Conservation (phyloP, 495 filamentous ascomycete genomes). For the Penicillium argentinense region DNA sequence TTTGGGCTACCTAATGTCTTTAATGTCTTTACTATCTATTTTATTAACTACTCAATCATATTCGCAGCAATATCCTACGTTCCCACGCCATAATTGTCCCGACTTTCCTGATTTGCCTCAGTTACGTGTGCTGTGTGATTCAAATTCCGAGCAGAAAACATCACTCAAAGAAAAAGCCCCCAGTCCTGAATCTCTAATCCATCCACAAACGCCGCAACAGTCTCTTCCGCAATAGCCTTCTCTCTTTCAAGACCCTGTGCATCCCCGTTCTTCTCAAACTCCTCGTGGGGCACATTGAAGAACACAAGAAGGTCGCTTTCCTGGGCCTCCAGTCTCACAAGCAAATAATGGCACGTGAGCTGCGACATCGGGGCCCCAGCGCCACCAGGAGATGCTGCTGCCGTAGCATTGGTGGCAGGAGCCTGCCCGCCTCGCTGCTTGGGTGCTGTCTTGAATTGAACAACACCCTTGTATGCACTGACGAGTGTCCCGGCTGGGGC, state of each 20-base stretch:
- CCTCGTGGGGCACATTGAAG: conserved; percentile 84
- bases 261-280: conserved; percentile 53
- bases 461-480: conserved; percentile 33
- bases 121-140: too few species aligned
- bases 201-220: conserved; percentile 62
- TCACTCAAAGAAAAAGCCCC: conserved; percentile 64
- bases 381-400: conserved; percentile 18
- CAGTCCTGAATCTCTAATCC: conserved; percentile 79
- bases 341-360: conserved; percentile 38
- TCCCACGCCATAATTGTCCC: too few species aligned
- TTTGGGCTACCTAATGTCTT: too few species aligned
- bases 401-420: conserved; percentile 5
- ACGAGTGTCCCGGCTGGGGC: conserved; percentile 7
- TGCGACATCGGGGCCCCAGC: conserved; percentile 18
- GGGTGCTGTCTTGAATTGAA: conserved; percentile 27
- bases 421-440: conserved; percentile 13
- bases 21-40: too few species aligned
- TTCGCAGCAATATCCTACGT: too few species aligned
- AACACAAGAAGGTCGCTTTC: conserved; percentile 84
- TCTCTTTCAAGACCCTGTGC: conserved; percentile 46
- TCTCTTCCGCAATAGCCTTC: conserved; percentile 61
- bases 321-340: conserved; percentile 73
- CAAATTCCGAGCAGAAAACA: not conserved
- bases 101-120: too few species aligned
- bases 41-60: too few species aligned